Percentiles rank a stretch among this genome's conserved stretches.
phyloP scores from a whole-genome alignment of 768 basidiomycete genomes.

The Panaeolus papilionaceus region DNA sequence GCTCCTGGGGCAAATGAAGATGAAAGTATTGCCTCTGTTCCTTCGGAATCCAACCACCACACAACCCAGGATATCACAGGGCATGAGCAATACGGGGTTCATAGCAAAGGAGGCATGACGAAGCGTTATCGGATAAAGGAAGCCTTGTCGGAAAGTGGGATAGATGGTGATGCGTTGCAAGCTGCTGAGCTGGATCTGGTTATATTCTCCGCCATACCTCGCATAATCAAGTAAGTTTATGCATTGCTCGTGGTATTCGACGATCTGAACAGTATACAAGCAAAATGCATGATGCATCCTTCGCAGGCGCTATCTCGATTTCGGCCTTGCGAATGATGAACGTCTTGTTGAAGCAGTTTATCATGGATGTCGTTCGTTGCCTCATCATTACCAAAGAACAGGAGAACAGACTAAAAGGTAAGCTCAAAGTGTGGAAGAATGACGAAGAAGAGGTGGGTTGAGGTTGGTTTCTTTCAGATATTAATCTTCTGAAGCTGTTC shows the following conservation, averaged over 20 bases:
- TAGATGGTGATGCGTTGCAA: conserved; percentile 50
- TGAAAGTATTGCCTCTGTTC: neutral
- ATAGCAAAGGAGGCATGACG: conserved; percentile 44
- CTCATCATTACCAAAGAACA: conserved; percentile 63
- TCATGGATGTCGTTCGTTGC: conserved; percentile 54
- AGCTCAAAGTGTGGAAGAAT: conserved; percentile 65
- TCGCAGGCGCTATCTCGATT: conserved; percentile 47
- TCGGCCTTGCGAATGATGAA: conserved; percentile 54
- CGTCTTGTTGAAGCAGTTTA: conserved; percentile 54
- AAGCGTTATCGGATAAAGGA: conserved; percentile 49
- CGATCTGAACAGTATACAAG: neutral
- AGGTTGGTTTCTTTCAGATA: conserved; percentile 15
- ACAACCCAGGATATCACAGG: conserved; percentile 1
- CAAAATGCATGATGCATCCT: neutral
- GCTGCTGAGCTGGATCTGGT: conserved; percentile 55
- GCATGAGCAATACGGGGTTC: conserved; percentile 22
- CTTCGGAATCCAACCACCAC: neutral
- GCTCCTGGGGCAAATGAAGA: neutral
- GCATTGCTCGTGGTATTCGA: neutral
- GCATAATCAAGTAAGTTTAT: conserved; percentile 44
- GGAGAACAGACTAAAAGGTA: conserved; percentile 61
- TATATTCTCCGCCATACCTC: conserved; percentile 45
- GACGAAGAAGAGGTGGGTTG: conserved; percentile 46
- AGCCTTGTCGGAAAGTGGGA: conserved; percentile 47
- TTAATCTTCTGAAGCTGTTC: neutral